A percentile compares a stretch with the other conserved stretches of the same genome.
Evolutionary conservation across 257 asterid species (phyloP).

Genomic region (Thymus quinquecostatus): DNA sequence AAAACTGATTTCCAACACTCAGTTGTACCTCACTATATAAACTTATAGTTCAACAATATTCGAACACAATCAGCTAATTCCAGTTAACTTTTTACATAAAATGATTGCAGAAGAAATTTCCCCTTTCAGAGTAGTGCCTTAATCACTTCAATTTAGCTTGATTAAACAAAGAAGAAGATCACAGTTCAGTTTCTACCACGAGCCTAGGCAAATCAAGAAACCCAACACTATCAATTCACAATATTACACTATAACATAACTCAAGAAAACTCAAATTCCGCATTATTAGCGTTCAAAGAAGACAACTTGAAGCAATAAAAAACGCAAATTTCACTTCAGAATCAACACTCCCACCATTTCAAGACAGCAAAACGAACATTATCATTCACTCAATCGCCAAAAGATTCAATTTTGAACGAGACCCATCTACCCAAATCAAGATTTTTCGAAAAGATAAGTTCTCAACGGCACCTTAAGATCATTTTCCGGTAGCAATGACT

Average conservation of each 20-base stretch:
- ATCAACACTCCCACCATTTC: not conserved
- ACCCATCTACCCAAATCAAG: constrained; percentile 21
- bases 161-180: not conserved
- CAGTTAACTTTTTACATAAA: not conserved
- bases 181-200: not conserved
- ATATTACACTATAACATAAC: not conserved
- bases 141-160: constrained; percentile 19
- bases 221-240: not conserved
- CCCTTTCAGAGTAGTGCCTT: constrained; percentile 1
- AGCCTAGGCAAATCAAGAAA: not conserved
- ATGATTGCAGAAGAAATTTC: not conserved
- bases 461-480: constrained; percentile 37
- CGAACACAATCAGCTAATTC: not conserved
- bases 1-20: not conserved
- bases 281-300: not conserved
- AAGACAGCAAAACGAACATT: not conserved
- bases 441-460: not conserved
- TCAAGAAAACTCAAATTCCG: constrained; percentile 15
- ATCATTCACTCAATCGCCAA: constrained; percentile 21
- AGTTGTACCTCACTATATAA: not conserved
- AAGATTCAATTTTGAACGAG: constrained; percentile 32
- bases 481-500: not conserved
- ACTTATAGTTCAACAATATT: no score
- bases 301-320: not conserved
- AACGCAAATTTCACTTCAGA: not conserved